Evolutionary conservation across 768 basidiomycete genomes (phyloP), one percentile per base, ranked within the genome.

Genomic region (Rhizopogon vulgaris): DNA sequence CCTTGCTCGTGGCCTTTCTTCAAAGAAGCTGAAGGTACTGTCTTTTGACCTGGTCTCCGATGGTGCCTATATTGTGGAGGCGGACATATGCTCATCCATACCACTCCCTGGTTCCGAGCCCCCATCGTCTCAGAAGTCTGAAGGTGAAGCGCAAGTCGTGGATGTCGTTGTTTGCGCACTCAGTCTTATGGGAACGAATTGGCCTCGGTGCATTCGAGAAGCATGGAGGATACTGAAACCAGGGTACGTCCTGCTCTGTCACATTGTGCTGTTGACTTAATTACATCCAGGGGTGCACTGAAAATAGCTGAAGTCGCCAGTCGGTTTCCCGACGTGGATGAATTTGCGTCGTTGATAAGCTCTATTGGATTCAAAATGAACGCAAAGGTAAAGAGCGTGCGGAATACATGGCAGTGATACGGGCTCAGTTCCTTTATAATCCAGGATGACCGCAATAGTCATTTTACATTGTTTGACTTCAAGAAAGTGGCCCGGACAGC

Each of bases 111-210:
- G 95, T 25, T 83, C 84, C 18, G 82, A 84, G 55, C 72, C 72
- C 24, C 61, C 55, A 15, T 71, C 68, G 6, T 58, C 66, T 14
- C 68, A 68, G 38, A 69, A 71, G 37, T 69, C 69, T 4, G 67
- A 72, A 34, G 82, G 79, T 27, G 77, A 79, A 48, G 91, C 83
- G 0, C 85, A 90, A 56, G 67, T 98, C 3, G 90, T 93, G 2
- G 94, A 99, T 64, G 84, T 92, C 6, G 93, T 83, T 6, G 85
- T 98, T 22, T 98, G 93, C 65, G 90, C 94, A 22, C 76, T 99
- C 57, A 97, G 94, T 62, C 74, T 99, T 56, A 99, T 99, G 96
- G 89, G 90, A 30, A 88, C 84, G 14, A 97, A 99, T 64, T 99
- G 96, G 96, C 79, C 90, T n/a, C 77, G 76, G 41, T 91, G 91